Evolutionary conservation across 768 basidiomycete species (phyloP).

Genomic region (Suillus bovinus): DNA sequence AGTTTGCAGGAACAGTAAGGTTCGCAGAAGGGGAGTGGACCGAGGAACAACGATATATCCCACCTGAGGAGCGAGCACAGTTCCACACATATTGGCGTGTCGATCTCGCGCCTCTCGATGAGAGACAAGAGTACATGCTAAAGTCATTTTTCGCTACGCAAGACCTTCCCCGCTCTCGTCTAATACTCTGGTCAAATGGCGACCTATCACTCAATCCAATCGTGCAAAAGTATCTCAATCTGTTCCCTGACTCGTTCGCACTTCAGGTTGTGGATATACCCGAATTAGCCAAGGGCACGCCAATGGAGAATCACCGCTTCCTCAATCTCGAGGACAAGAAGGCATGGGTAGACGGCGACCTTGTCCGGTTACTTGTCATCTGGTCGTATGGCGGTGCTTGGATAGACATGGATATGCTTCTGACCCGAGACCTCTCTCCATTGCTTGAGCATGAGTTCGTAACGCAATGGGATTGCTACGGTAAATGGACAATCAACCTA

Average conservation of each 20-base stretch:
- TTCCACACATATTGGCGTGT: conserved; percentile 96
- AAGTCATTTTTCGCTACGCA: conserved; percentile 95
- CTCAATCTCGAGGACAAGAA: conserved; percentile 67
- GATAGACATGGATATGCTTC: conserved; percentile 96
- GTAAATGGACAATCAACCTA: conserved; percentile 39
- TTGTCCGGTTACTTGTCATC: conserved; percentile 81
- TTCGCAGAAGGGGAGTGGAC: conserved; percentile 13
- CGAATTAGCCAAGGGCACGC: conserved; percentile 71
- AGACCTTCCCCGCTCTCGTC: conserved; percentile 57
- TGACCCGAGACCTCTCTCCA: conserved; percentile 84
- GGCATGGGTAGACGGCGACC: conserved; percentile 95
- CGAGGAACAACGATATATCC: conserved; percentile 19
- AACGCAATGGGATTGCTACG: conserved; percentile 98
- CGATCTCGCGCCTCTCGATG: conserved; percentile 77
- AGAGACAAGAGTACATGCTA: conserved; percentile 86
- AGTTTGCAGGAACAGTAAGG: conserved; percentile 82
- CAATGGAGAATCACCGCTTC: conserved; percentile 61
- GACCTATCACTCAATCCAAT: conserved; percentile 58
- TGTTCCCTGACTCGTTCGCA: conserved; percentile 71
- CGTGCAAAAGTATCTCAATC: conserved; percentile 57
- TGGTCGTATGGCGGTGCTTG: conserved; percentile 93
- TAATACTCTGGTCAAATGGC: conserved; percentile 93
- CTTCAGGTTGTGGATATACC: conserved; percentile 68
- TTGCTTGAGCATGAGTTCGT: conserved; percentile 94
- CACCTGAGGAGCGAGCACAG: conserved; percentile 51